Conservation (phyloP, 345 rosid species). For the Camelina neglecta region DNA sequence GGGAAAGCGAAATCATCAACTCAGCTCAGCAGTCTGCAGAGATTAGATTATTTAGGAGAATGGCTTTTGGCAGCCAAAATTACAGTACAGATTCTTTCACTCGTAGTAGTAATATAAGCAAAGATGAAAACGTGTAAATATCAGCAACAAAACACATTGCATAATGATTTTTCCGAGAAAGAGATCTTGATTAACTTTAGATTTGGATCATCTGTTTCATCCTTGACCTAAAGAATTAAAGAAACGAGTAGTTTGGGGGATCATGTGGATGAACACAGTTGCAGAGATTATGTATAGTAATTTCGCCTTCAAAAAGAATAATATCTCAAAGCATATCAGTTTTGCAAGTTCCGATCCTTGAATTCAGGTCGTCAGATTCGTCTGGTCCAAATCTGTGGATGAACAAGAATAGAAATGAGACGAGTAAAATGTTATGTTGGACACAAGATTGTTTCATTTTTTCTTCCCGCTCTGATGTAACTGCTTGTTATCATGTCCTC, state of each 20-base stretch:
- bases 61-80: constrained; percentile 89
- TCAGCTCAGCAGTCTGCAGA: constrained; percentile 82
- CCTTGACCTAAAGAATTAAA: not conserved
- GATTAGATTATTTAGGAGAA: constrained; percentile 81
- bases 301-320: not conserved
- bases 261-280: constrained; percentile 7
- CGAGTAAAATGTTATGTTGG: constrained; percentile 5
- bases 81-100: constrained; percentile 75
- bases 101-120: constrained; percentile 43
- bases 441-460: constrained; percentile 5
- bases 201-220: not conserved
- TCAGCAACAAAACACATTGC: constrained; percentile 32
- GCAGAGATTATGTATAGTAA: constrained; percentile 11
- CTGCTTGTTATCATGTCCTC: constrained; percentile 34
- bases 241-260: not conserved
- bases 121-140: constrained; percentile 49
- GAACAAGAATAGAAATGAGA: constrained; percentile 17
- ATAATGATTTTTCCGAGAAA: constrained; percentile 7
- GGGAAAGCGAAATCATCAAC: constrained; percentile 80
- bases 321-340: not conserved
- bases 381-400: constrained; percentile 20
- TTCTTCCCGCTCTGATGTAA: constrained; percentile 20
- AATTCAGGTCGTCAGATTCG: not conserved
- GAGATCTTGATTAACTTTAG: constrained; percentile 30
- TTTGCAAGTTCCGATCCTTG: not conserved